phyloP scores from a whole-genome alignment of 371 early-diverging fungal species.

The Apophysomyces variabilis region DNA sequence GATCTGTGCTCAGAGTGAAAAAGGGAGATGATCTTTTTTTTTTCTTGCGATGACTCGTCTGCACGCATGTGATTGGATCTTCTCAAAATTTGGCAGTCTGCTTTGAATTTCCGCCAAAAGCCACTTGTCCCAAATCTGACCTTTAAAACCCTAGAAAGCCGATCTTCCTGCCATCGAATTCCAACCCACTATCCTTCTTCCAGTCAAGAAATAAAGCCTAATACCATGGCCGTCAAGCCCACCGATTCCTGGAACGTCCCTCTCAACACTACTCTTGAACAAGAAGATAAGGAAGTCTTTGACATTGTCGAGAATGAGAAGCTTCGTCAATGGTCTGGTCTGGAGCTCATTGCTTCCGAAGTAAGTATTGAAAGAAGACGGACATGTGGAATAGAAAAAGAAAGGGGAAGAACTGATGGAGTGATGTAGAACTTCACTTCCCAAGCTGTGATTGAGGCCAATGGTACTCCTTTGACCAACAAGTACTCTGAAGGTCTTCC shows the following conservation, averaged over 20 bases:
- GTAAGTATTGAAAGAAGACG: slow-evolving; percentile 40
- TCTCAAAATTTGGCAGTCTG: slow-evolving; percentile 10
- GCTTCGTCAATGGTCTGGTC: slow-evolving; percentile 94
- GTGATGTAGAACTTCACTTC: slow-evolving; percentile 94
- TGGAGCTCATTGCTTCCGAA: slow-evolving; percentile 99
- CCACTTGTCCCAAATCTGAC: slow-evolving; percentile 3
- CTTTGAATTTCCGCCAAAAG: slow-evolving; percentile 10
- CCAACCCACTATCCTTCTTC: slow-evolving; percentile 1
- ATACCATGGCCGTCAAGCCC: slow-evolving; percentile 46
- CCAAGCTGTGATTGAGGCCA: slow-evolving; percentile 96
- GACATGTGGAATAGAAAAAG: background rate
- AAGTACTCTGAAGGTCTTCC: slow-evolving; percentile 99
- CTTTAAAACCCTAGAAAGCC: slow-evolving; percentile 5
- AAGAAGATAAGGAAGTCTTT: slow-evolving; percentile 93
- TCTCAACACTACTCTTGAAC: slow-evolving; percentile 79
- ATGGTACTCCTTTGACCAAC: slow-evolving; percentile 98
- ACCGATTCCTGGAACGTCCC: slow-evolving; percentile 64
- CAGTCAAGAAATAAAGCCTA: background rate
- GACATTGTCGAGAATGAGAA: slow-evolving; percentile 96
- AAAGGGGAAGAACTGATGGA: background rate
- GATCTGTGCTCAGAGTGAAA: slow-evolving; percentile 11
- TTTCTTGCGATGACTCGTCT: slow-evolving; percentile 1
- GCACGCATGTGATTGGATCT: background rate
- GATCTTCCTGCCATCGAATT: slow-evolving; percentile 3
- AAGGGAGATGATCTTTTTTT: slow-evolving; percentile 11